phyloP scores from a whole-genome alignment of 306 rosid genomes.

The Corylus heterophylla region DNA sequence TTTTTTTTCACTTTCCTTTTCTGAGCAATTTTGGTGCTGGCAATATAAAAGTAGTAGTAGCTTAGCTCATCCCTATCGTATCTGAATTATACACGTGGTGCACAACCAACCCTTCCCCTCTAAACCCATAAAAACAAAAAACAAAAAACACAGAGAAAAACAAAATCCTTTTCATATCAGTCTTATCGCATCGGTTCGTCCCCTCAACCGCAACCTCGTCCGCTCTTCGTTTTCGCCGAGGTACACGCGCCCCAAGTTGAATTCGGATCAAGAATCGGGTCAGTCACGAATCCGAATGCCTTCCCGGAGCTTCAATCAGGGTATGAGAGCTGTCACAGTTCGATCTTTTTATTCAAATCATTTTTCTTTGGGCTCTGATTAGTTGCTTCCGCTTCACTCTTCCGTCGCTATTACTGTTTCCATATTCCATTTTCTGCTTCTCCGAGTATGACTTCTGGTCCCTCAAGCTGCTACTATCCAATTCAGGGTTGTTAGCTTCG shows the following conservation, averaged over 20 bases:
- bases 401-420: not conserved
- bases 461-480: not conserved
- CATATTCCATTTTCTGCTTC: not conserved
- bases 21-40: too few relatives aligned
- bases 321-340: not conserved
- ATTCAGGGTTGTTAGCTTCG: not conserved
- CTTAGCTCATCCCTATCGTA: too few relatives aligned
- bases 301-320: not conserved
- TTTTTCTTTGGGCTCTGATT: too few relatives aligned
- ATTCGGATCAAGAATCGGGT: not conserved
- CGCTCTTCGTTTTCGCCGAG: slow-evolving; percentile 2
- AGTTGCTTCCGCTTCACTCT: not conserved
- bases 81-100: not conserved
- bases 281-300: not conserved
- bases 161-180: not conserved
- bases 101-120: not conserved
- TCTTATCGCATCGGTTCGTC: slow-evolving; percentile 19
- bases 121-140: too few relatives aligned
- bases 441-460: not conserved
- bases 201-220: slow-evolving; percentile 14
- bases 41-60: too few relatives aligned
- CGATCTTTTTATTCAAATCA: not conserved
- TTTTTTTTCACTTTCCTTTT: too few relatives aligned
- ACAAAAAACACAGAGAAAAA: not conserved
- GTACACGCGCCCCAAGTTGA: not conserved